phyloP scores from a whole-genome alignment of 345 rosid species.

The Passiflora organensis region DNA sequence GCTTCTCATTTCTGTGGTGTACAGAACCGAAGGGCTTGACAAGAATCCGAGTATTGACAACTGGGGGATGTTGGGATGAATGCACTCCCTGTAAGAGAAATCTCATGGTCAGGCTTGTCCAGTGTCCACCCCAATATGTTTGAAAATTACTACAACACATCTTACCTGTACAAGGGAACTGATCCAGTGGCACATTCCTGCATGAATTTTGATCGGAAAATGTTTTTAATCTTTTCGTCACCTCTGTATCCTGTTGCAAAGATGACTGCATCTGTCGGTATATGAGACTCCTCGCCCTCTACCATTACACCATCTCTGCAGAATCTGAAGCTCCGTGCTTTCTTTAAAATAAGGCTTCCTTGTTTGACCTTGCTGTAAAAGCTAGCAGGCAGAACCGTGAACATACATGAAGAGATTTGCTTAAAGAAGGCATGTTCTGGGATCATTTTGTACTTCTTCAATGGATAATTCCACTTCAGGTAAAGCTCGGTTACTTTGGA shows the following conservation, averaged over 20 bases:
- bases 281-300: conserved; percentile 5
- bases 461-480: conserved; percentile 20
- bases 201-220: conserved; percentile 23
- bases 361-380: conserved; percentile 25
- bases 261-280: conserved; percentile 23
- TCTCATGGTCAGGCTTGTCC: too few species aligned
- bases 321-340: conserved; percentile 18
- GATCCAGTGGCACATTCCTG: conserved; percentile 20
- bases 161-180: conserved; percentile 32
- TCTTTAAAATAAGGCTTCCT: conserved; percentile 30
- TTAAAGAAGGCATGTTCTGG: conserved; percentile 22
- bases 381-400: conserved; percentile 22
- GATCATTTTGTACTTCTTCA: conserved; percentile 26
- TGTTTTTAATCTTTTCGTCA: conserved; percentile 27
- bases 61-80: conserved; percentile 38
- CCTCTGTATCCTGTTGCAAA: conserved; percentile 33
- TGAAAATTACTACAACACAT: not conserved
- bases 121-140: not conserved
- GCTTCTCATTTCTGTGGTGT: conserved; percentile 32
- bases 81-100: conserved; percentile 26
- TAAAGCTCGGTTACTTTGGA: conserved; percentile 22
- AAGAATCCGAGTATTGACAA: conserved; percentile 36
- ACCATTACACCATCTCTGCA: conserved; percentile 23
- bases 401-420: conserved; percentile 19
- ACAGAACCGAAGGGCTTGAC: conserved; percentile 19